phyloP scores from a whole-genome alignment of 73 alveolate genomes.

The Paramecium caudatum region DNA sequence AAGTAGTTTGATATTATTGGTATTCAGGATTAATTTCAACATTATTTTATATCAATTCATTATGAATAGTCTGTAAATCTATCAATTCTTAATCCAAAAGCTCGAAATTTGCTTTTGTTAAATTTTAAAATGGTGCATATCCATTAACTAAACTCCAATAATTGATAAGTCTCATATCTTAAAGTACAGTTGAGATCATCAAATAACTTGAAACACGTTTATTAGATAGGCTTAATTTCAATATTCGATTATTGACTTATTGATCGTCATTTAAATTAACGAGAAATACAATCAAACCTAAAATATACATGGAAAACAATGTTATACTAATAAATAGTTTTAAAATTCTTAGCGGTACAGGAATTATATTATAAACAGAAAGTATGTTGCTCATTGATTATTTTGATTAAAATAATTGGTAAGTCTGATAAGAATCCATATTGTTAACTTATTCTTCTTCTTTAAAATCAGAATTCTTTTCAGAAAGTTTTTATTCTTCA shows the following conservation, averaged over 20 bases:
- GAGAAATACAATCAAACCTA: neutral
- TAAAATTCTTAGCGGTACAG: too few species aligned
- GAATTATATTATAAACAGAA: too few species aligned
- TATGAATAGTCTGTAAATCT: neutral
- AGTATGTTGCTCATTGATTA: neutral
- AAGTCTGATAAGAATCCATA: neutral
- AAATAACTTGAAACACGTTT: neutral
- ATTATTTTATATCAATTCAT: neutral
- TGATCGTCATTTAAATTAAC: neutral
- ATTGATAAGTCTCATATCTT: neutral
- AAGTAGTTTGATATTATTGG: neutral
- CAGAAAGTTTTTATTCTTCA: neutral
- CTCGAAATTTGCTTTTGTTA: neutral
- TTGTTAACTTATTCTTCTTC: too few species aligned
- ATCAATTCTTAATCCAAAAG: neutral
- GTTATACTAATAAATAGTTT: neutral
- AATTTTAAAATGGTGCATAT: neutral
- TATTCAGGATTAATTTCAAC: neutral
- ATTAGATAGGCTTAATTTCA: constrained; percentile 1
- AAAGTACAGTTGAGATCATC: neutral
- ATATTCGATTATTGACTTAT: neutral
- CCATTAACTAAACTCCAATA: neutral
- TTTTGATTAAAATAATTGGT: neutral
- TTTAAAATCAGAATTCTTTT: too few species aligned
- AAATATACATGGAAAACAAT: neutral